A percentile compares a stretch with the other conserved stretches of the same genome.
phyloP scores from a whole-genome alignment of 2,329 filamentous ascomycete genomes.

The Ceratocystis harringtonii region DNA sequence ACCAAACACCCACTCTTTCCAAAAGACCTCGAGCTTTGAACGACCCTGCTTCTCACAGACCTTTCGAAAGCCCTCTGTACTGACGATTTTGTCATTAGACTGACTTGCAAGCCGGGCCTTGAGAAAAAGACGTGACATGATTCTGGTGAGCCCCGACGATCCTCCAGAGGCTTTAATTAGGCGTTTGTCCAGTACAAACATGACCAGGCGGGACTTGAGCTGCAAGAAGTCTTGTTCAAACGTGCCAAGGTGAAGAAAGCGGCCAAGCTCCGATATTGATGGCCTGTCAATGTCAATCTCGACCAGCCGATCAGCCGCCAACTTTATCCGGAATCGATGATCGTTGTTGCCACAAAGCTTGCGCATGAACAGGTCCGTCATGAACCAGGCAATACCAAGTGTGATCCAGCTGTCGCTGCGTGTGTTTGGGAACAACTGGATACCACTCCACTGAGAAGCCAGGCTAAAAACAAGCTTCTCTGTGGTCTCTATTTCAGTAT shows the following conservation, averaged over 20 bases:
- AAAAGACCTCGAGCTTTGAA: constrained; percentile 76
- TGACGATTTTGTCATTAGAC: constrained; percentile 55
- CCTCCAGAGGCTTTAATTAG: constrained; percentile 71
- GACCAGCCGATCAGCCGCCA: constrained; percentile 65
- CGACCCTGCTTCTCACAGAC: constrained; percentile 81
- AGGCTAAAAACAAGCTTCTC: constrained; percentile 68
- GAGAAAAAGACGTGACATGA: constrained; percentile 72
- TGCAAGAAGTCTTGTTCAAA: constrained; percentile 84
- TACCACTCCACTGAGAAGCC: constrained; percentile 85
- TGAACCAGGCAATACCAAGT: constrained; percentile 81
- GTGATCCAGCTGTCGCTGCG: constrained; percentile 76
- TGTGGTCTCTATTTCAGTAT: constrained; percentile 69
- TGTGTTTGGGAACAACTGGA: constrained; percentile 76
- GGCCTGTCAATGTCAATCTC: constrained; percentile 70
- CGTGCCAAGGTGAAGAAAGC: constrained; percentile 60
- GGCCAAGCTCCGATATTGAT: constrained; percentile 66
- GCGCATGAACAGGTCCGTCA: constrained; percentile 86
- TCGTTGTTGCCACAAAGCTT: constrained; percentile 88
- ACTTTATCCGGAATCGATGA: constrained; percentile 79
- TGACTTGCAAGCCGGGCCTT: constrained; percentile 56
- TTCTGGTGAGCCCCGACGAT: constrained; percentile 66
- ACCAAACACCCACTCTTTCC: constrained; percentile 80
- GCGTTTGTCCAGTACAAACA: constrained; percentile 86
- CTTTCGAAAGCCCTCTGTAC: constrained; percentile 60
- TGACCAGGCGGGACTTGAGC: constrained; percentile 75